Base-by-base conservation (phyloP, 108 stramenopile genomes). In the Nitzschia sp. region DNA sequence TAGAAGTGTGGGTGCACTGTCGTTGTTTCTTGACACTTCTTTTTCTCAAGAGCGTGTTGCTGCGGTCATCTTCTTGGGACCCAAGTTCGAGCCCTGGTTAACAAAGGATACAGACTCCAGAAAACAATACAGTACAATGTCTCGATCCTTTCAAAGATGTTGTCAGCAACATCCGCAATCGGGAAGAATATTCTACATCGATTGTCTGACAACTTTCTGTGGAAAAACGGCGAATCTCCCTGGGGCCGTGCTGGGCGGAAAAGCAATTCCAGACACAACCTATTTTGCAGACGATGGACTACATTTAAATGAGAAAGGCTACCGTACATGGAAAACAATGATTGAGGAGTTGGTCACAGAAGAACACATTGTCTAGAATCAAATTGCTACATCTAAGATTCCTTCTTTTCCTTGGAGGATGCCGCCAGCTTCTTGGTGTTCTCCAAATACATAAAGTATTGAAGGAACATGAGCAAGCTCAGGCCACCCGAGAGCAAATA, bases 51-150 rank as follows among this genome's bases (percentile, higher is more conserved):
- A 53, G 53, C 22, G 14, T 2, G 72, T n/a, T 17, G 46, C 11
- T 26, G 19, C 71, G 51, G 41, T 92, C 20, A 73, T 92, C 52
- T 83, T 89, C 56, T 56, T 93, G 24, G 91, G 91, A 9, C 91
- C 88, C 15, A 92, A 92, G 58, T 81, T 92, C 26, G 91, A 93
- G 71, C 91, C 91, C 11, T 93, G 91, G 88, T 60, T 88, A 42
- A 56, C 78, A 9, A 25, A 81, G n/a, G 84, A 91, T 26, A 11
- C 29, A 10, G 51, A 61, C n/a, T 72, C 63, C 63, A 77, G 87
- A 54, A 87, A 82, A 53, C 50, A 81, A 57, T 93, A 90, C 65
- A 55, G 53, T 14, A 76, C 83, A 67, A 76, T 93, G 65, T 83
- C 81, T 3, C 74, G 77, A 63, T 65, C 70, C 46, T 65, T 92